These are phyloP conservation scores for Podosphaera xanthii DNA, from an alignment of 2,329 filamentous ascomycete species.

Conservation along the genomic window DNA sequence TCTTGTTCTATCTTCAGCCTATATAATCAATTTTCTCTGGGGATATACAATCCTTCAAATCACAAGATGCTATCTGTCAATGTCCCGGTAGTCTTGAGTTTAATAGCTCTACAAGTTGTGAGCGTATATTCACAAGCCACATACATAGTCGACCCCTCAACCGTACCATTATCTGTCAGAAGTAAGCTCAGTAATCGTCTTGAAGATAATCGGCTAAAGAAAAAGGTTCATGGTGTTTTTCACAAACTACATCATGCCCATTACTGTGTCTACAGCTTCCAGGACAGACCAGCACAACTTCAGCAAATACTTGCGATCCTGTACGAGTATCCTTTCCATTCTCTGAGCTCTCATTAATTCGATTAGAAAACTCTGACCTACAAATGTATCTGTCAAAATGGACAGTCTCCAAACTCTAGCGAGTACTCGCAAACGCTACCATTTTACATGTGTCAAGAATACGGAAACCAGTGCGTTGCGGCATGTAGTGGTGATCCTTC, in stretches of 20 bases:
- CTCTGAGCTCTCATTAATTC: background rate
- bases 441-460: constrained; percentile 53
- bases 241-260: constrained; percentile 41
- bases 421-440: constrained; percentile 61
- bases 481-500: constrained; percentile 30
- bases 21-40: background rate
- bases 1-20: background rate
- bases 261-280: constrained; percentile 45
- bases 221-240: constrained; percentile 39
- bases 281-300: constrained; percentile 20
- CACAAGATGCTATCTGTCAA: constrained; percentile 30
- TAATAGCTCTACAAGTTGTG: constrained; percentile 25
- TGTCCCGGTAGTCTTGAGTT: constrained; percentile 21
- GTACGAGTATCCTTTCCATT: constrained; percentile 20
- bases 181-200: constrained; percentile 13
- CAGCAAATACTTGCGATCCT: constrained; percentile 43
- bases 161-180: constrained; percentile 25
- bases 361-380: constrained; percentile 36
- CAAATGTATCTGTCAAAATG: constrained; percentile 47
- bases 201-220: background rate
- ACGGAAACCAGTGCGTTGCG: constrained; percentile 42
- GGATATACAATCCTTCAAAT: background rate
- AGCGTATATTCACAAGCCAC: constrained; percentile 25
- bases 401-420: constrained; percentile 44
- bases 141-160: constrained; percentile 37